phyloP scores from a whole-genome alignment of 2,329 filamentous ascomycete genomes.

The Alternaria sp. region DNA sequence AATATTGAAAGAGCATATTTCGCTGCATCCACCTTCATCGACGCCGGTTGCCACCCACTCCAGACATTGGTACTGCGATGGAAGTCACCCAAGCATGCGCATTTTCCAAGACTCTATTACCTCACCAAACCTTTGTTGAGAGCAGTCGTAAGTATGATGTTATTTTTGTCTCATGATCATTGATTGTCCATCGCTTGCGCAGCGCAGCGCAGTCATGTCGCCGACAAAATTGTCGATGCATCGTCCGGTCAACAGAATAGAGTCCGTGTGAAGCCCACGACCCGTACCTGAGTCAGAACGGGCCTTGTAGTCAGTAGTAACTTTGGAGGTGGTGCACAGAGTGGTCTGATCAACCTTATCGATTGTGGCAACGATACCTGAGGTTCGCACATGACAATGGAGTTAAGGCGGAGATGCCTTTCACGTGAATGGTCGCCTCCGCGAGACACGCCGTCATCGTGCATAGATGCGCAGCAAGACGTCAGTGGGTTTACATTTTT shows the following conservation, averaged over 20 bases:
- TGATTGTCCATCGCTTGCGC: neutral
- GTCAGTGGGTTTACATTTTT: conserved; percentile 15
- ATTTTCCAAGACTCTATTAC: neutral
- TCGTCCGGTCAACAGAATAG: neutral
- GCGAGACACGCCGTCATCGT: conserved; percentile 34
- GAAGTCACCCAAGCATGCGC: neutral
- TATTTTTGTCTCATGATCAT: neutral
- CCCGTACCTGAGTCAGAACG: conserved; percentile 2
- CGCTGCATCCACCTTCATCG: neutral
- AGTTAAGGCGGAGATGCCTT: conserved; percentile 32
- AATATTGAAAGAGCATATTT: neutral
- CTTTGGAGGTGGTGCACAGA: conserved; percentile 12
- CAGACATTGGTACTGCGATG: neutral
- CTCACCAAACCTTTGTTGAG: neutral
- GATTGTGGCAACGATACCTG: conserved; percentile 22
- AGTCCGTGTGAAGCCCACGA: neutral
- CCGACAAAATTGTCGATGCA: neutral
- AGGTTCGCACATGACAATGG: conserved; percentile 28
- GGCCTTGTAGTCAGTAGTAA: conserved; percentile 26
- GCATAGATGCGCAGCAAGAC: conserved; percentile 29
- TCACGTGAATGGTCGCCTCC: conserved; percentile 21
- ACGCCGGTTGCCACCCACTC: neutral
- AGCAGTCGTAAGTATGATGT: neutral
- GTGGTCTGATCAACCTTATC: conserved; percentile 16
- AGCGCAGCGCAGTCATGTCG: neutral